phyloP scores from a whole-genome alignment of 2,329 filamentous ascomycete species.

The Penicillium sp. region DNA sequence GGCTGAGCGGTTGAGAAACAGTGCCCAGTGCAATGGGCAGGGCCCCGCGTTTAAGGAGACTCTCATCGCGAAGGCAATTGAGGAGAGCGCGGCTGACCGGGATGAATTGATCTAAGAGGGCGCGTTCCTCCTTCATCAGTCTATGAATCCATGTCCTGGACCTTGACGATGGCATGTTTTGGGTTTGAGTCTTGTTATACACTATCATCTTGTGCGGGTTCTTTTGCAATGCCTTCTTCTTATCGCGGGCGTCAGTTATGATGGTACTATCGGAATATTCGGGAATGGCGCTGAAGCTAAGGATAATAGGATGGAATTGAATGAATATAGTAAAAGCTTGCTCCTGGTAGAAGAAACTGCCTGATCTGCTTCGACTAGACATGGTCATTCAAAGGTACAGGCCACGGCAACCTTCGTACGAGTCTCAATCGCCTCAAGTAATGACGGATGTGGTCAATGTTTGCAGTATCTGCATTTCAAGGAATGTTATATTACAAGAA shows the following conservation, averaged over 20 bases:
- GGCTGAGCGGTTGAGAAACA: conserved; percentile 67
- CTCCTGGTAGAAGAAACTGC: too few species aligned
- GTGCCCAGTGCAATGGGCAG: conserved; percentile 77
- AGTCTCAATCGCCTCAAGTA: too few species aligned
- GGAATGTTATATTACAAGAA: too few species aligned
- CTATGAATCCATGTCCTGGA: not conserved
- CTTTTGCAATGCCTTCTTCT: not conserved
- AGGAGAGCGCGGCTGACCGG: conserved; percentile 69
- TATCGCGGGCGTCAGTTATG: not conserved
- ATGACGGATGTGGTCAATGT: too few species aligned
- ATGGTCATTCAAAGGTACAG: too few species aligned
- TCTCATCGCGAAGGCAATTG: conserved; percentile 66
- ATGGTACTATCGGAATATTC: conserved; percentile 4
- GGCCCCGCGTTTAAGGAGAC: conserved; percentile 81
- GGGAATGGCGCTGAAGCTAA: conserved; percentile 4
- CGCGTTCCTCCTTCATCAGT: not conserved
- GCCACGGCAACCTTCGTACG: too few species aligned
- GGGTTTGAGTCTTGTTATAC: conserved; percentile 2
- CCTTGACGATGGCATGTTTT: conserved; percentile 7
- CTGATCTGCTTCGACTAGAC: too few species aligned
- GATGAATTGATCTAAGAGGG: conserved; percentile 64
- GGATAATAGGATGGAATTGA: conserved; percentile 2
- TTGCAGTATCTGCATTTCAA: too few species aligned
- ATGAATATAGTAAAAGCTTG: not conserved
- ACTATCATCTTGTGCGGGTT: not conserved